Percentiles rank a stretch among this genome's conserved stretches.
Evolutionary conservation across 257 asterid genomes (phyloP).

Genomic region (Solanum sejunctum): DNA sequence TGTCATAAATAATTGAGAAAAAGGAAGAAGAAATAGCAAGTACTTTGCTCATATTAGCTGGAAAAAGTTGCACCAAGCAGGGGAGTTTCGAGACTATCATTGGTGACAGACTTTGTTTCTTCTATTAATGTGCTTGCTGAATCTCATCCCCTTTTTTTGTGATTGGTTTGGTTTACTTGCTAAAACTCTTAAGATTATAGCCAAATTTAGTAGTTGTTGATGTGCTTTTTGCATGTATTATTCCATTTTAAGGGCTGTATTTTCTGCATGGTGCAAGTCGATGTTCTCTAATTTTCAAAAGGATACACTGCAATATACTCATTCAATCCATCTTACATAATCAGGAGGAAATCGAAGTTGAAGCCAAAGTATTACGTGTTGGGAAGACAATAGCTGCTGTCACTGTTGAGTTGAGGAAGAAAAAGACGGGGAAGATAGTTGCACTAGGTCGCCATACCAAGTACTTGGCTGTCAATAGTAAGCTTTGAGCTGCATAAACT

Average conservation of each 20-base stretch:
- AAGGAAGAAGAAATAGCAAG: background rate
- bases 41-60: background rate
- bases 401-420: slow-evolving; percentile 47
- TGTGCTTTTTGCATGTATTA: background rate
- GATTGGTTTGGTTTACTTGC: background rate
- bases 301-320: background rate
- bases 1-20: background rate
- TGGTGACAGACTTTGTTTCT: background rate
- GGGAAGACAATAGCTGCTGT: slow-evolving; percentile 59
- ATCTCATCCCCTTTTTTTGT: background rate
- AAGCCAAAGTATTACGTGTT: slow-evolving; percentile 39
- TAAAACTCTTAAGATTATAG: background rate
- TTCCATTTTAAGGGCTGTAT: background rate
- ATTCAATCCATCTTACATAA: background rate
- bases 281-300: background rate
- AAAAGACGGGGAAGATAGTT: slow-evolving; percentile 40
- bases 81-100: background rate
- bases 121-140: background rate
- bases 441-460: slow-evolving; percentile 67
- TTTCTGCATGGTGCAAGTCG: background rate
- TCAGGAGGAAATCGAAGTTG: slow-evolving; percentile 68
- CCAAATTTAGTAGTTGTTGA: background rate
- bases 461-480: slow-evolving; percentile 38
- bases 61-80: background rate
- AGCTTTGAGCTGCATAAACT: slow-evolving; percentile 16